A percentile compares a stretch with the other conserved stretches of the same genome.
These are phyloP conservation scores for Saccharomycodes ludwigii DNA, from an alignment of 805 yeast genomes.

Conservation along the genomic window DNA sequence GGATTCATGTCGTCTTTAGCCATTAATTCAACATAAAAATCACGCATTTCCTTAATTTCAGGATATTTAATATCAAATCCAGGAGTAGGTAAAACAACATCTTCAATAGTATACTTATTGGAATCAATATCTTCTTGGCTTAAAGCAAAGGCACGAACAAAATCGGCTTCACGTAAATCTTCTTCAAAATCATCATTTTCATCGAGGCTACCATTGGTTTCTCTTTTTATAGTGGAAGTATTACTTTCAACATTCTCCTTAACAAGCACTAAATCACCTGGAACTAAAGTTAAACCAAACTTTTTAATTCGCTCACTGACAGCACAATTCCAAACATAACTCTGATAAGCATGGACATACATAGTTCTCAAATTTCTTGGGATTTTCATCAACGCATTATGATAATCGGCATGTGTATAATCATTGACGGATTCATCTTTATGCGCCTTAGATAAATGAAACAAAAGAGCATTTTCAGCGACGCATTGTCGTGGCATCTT, in stretches of 20 bases:
- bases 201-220: slow-evolving; percentile 16
- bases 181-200: slow-evolving; percentile 46
- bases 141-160: slow-evolving; percentile 58
- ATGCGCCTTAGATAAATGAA: slow-evolving; percentile 40
- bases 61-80: slow-evolving; percentile 92
- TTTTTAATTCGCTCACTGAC: slow-evolving; percentile 64
- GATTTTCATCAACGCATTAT: slow-evolving; percentile 73
- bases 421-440: slow-evolving; percentile 32
- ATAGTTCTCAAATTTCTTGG: slow-evolving; percentile 87
- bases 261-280: slow-evolving; percentile 67
- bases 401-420: slow-evolving; percentile 43
- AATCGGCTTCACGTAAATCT: slow-evolving; percentile 48
- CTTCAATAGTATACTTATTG: slow-evolving; percentile 55
- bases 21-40: slow-evolving; percentile 64
- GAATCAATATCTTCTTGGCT: slow-evolving; percentile 58
- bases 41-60: slow-evolving; percentile 41
- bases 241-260: slow-evolving; percentile 14
- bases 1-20: slow-evolving; percentile 74
- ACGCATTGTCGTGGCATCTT: slow-evolving; percentile 80
- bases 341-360: slow-evolving; percentile 97
- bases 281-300: slow-evolving; percentile 58
- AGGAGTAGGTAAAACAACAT: slow-evolving; percentile 90
- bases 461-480: slow-evolving; percentile 70
- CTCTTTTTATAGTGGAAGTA: slow-evolving; percentile 7
- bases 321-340: slow-evolving; percentile 85